phyloP scores from a whole-genome alignment of 2,329 filamentous ascomycete genomes.

The Byssothecium circinans region DNA sequence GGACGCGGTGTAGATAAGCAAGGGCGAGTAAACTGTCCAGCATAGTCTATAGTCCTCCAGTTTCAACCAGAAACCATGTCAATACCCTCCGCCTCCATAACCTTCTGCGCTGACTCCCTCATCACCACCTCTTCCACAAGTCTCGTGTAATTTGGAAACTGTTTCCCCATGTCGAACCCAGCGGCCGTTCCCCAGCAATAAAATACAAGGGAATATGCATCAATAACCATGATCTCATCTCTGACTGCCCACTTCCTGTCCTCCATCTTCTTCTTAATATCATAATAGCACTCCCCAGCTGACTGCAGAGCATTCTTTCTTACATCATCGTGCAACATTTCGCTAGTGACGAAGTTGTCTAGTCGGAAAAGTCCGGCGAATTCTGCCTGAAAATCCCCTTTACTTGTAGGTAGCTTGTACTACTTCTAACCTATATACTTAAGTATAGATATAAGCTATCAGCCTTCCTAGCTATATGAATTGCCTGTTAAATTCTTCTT shows the following conservation, averaged over 20 bases:
- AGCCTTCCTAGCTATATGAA: too few relatives aligned
- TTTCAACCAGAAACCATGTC: background rate
- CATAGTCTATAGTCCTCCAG: slow-evolving; percentile 11
- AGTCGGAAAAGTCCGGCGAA: too few relatives aligned
- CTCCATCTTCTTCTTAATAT: slow-evolving; percentile 18
- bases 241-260: slow-evolving; percentile 19
- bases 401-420: too few relatives aligned
- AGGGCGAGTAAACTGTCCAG: too few relatives aligned
- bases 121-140: slow-evolving; percentile 11
- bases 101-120: slow-evolving; percentile 13
- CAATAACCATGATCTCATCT: slow-evolving; percentile 17
- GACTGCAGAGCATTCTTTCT: slow-evolving; percentile 6
- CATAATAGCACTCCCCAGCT: slow-evolving; percentile 10
- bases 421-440: too few relatives aligned
- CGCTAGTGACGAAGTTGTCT: slow-evolving; percentile 14
- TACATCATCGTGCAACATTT: slow-evolving; percentile 10
- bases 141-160: slow-evolving; percentile 18
- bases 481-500: too few relatives aligned
- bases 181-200: slow-evolving; percentile 21
- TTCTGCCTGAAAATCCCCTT: too few relatives aligned
- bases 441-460: too few relatives aligned
- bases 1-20: too few relatives aligned
- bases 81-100: slow-evolving; percentile 14
- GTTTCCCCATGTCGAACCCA: slow-evolving; percentile 16
- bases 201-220: slow-evolving; percentile 26